Base-by-base conservation (phyloP, 495 filamentous ascomycete genomes). In the Alectoria sarmentosa region DNA sequence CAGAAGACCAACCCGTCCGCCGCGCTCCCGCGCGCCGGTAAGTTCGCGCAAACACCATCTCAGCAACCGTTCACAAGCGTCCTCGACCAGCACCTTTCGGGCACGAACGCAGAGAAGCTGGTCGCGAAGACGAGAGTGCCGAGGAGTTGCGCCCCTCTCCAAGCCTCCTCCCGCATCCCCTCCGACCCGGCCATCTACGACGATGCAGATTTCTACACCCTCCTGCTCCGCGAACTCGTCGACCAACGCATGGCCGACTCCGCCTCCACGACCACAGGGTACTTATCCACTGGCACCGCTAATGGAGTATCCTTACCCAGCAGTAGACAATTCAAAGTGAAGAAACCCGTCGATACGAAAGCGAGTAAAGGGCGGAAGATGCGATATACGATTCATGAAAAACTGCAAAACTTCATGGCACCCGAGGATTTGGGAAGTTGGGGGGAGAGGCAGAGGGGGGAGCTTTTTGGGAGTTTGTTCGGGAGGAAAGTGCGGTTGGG, bases 341-440 rank as follows among this genome's bases (percentile, higher is more conserved):
- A 88, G 76, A 89, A 90, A 67, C 80, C 85, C 41, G 87, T 98
- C 23, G 94, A 98, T 76, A 91, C 91, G 21, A 93, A 91, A 69
- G 95, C 95, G 15, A 96, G 91, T 69, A 98, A 98, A 77, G 94
- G 94, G 8, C 79, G 94, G 60, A 98, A 96, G 76, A 83, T 98
- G 84, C 79, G 88, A 54, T 98, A 89, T 76, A 90, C 88, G 56
- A 91, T 98, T 23, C 93, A 98, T 70, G 92, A 98, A 78, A 98
- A 96, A 75, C 75, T 98, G 66, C 90, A 94, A 78, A 97, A 97
- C 77, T 98, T 98, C 72, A 96, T 97, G 92, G 92, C 91, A 37
- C 88, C 93, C 0, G 90, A 96, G 73, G 90, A 96, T 72, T 77
- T 89, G 37, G 82, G 86, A 4, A 72, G 67, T 17, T 96, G 92